These are phyloP conservation scores for Scheffersomyces lignosus DNA, from an alignment of 805 yeast species.

Conservation along the genomic window DNA sequence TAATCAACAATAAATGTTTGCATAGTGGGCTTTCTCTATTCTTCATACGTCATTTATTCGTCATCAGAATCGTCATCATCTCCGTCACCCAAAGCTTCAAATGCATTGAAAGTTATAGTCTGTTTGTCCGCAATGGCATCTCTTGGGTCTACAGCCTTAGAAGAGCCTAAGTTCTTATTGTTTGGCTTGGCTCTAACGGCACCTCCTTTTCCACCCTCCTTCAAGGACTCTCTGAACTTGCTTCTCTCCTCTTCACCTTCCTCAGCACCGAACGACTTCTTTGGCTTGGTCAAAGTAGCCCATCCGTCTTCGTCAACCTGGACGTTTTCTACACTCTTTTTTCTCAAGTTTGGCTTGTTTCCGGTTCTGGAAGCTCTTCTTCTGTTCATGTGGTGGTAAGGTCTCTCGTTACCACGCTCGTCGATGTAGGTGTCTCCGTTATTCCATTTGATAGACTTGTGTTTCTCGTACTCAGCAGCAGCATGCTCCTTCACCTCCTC, in stretches of 20 bases:
- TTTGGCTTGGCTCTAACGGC: constrained; percentile 61
- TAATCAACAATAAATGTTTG: constrained; percentile 1
- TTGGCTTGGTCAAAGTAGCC: constrained; percentile 60
- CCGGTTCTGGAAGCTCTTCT: constrained; percentile 62
- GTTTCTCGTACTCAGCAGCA: constrained; percentile 29
- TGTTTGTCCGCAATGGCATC: constrained; percentile 70
- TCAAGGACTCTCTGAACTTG: constrained; percentile 45
- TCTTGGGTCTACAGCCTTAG: constrained; percentile 71
- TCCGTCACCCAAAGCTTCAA: constrained; percentile 71
- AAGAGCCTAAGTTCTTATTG: constrained; percentile 71
- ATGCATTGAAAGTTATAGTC: constrained; percentile 71
- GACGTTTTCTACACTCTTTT: constrained; percentile 49
- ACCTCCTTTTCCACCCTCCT: constrained; percentile 32
- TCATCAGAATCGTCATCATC: constrained; percentile 38
- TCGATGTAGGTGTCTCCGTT: constrained; percentile 48
- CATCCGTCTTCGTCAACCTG: constrained; percentile 80
- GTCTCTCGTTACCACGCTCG: constrained; percentile 45
- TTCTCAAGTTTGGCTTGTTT: constrained; percentile 54
- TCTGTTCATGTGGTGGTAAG: constrained; percentile 48
- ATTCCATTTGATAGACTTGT: constrained; percentile 27
- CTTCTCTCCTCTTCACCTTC: constrained; percentile 49
- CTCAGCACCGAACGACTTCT: constrained; percentile 50
- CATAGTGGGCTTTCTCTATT: no score
- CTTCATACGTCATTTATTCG: no score
- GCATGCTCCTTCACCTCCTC: constrained; percentile 60